These are phyloP conservation scores for Fusarium sp. DNA, from an alignment of 2,329 filamentous ascomycete genomes.

Conservation along the genomic window DNA sequence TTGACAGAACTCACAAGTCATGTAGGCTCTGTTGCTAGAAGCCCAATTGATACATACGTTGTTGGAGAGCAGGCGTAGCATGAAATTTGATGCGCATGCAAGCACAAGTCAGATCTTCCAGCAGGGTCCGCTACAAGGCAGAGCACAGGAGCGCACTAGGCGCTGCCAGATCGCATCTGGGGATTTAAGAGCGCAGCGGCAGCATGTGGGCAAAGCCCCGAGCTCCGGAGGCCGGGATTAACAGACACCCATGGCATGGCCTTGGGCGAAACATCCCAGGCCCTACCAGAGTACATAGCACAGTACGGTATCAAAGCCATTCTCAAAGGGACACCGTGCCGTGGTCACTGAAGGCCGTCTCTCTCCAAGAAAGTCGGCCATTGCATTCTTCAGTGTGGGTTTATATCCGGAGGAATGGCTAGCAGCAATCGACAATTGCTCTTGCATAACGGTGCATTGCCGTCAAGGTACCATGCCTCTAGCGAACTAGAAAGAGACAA, in stretches of 20 bases:
- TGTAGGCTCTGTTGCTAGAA: constrained; percentile 7
- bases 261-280: constrained; percentile 40
- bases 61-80: constrained; percentile 27
- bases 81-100: constrained; percentile 43
- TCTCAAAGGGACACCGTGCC: constrained; percentile 20
- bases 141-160: constrained; percentile 46
- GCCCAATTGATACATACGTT: constrained; percentile 16
- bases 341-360: constrained; percentile 19
- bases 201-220: constrained; percentile 46
- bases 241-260: constrained; percentile 23
- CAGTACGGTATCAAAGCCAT: neutral
- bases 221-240: constrained; percentile 38
- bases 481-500: constrained; percentile 13
- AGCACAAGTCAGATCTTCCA: constrained; percentile 46
- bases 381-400: constrained; percentile 29
- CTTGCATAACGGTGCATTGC: constrained; percentile 10
- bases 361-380: constrained; percentile 36
- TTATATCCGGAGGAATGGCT: neutral
- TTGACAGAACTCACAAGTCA: constrained; percentile 1
- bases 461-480: constrained; percentile 1
- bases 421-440: constrained; percentile 3
- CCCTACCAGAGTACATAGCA: constrained; percentile 20
- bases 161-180: constrained; percentile 47
- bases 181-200: constrained; percentile 42
- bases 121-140: constrained; percentile 38